Conservation (phyloP, 805 yeast species). For the Candida namnaoensis region DNA sequence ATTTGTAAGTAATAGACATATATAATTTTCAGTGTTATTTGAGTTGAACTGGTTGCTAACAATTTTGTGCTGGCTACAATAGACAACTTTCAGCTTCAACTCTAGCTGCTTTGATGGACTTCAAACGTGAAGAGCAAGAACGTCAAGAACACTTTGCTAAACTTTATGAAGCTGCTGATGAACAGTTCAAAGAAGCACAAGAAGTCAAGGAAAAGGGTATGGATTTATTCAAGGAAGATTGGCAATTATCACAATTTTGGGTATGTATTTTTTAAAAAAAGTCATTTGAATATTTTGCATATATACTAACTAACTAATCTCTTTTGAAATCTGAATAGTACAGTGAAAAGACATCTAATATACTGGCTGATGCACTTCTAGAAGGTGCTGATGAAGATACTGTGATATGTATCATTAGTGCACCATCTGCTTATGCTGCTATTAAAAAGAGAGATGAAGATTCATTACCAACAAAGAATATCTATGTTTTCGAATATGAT, state of each 20-base stretch:
- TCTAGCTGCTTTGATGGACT: constrained; percentile 47
- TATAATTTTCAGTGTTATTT: too few relatives aligned
- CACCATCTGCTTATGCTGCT: constrained; percentile 90
- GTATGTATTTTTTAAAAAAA: background rate
- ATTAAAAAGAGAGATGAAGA: constrained; percentile 43
- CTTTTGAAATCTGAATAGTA: constrained; percentile 24
- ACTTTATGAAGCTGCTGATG: constrained; percentile 62
- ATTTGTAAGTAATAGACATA: constrained; percentile 4
- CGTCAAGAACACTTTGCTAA: constrained; percentile 52
- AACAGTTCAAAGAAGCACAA: constrained; percentile 19
- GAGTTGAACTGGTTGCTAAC: background rate
- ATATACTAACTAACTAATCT: too few relatives aligned
- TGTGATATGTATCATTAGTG: constrained; percentile 69
- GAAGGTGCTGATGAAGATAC: constrained; percentile 72
- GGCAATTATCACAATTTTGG: constrained; percentile 95
- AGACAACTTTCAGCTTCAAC: constrained; percentile 35
- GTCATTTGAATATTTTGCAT: background rate
- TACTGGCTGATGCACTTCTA: constrained; percentile 59
- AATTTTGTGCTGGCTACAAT: too few relatives aligned
- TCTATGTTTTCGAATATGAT: constrained; percentile 75
- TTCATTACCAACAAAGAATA: constrained; percentile 55
- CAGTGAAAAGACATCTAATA: constrained; percentile 60
- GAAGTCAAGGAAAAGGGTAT: constrained; percentile 37
- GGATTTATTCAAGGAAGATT: constrained; percentile 77
- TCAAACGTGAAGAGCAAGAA: constrained; percentile 48